These are phyloP conservation scores for Luvunga scandens DNA, from an alignment of 345 rosid species.

Conservation along the genomic window DNA sequence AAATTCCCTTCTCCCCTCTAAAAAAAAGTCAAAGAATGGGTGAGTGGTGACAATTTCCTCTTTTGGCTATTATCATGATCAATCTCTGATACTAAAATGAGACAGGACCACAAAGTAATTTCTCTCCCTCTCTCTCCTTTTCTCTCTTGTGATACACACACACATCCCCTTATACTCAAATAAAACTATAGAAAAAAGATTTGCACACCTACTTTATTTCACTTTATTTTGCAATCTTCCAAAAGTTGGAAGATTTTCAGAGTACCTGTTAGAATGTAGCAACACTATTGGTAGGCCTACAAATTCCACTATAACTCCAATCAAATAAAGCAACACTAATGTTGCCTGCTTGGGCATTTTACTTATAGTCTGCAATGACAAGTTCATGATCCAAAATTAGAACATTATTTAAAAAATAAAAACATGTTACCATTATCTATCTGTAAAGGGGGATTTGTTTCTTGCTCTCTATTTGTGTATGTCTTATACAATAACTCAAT, in stretches of 20 bases:
- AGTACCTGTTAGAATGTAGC: conserved; percentile 46
- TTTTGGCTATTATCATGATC: conserved; percentile 11
- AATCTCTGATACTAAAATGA: conserved; percentile 33
- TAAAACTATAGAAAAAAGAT: conserved; percentile 15
- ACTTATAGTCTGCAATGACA: conserved; percentile 67
- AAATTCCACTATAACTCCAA: conserved; percentile 93
- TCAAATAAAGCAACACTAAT: conserved; percentile 89
- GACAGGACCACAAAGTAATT: conserved; percentile 22
- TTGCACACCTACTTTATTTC: conserved; percentile 11
- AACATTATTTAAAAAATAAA: not conserved
- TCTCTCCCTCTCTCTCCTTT: conserved; percentile 17
- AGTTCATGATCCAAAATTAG: not conserved
- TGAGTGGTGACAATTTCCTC: conserved; percentile 14
- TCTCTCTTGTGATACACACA: conserved; percentile 2
- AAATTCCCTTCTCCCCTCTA: conserved; percentile 26
- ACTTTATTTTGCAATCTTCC: conserved; percentile 21
- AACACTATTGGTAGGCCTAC: conserved; percentile 79
- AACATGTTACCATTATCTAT: not conserved
- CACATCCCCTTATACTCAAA: conserved; percentile 19
- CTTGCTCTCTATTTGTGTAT: not conserved
- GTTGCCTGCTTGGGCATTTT: conserved; percentile 98
- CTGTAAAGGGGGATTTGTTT: not conserved
- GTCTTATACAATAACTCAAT: not conserved
- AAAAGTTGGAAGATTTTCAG: conserved; percentile 31
- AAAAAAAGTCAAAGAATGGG: conserved; percentile 48